Base-by-base conservation (phyloP, 352 stramenopile genomes). In the Globisporangium echinulatum region DNA sequence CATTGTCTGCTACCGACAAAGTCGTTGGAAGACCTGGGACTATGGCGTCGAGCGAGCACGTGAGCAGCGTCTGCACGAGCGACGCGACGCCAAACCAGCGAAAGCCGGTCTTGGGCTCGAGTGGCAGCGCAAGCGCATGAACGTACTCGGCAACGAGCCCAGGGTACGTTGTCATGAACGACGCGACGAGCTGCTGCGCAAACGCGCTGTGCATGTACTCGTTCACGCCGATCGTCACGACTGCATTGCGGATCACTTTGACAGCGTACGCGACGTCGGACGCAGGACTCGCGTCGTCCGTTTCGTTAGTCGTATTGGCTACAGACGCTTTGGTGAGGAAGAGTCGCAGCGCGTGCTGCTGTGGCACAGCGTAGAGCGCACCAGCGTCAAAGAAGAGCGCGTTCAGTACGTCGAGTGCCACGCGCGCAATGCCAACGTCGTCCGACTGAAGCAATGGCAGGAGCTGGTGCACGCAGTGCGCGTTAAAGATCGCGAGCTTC, bases 21-120 rank as follows among this genome's bases (percentile, higher is more conserved):
- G 11, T 13, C 13, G 43, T 55, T 0, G 65, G 63, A 9, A 86
- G 44, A 17, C 75, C 70, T 2, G 33, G 17, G 6, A 61, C n/a
- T n/a, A 70, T 55, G 0, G 70, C 67, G 52, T 82, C 66, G 9
- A 94, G 56, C 3, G 83, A 70, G 19, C 67, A 80, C 2, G 71
- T 69, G 10, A 96, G 64, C 42, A 92, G 52, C 42, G 80, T 84
- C 52, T 92, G 77, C 36, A 94, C 63, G 36, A 94, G 68, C 8
- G 81, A 90, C 0, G 74, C 74, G 5, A 88, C 70, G 19, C 69
- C 82, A 60, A 93, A 96, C 86, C 86, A 96, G 44, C 83, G 79
- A 53, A 77, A 96, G 3, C 71, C 79, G 1, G 74, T 71, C 33
- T 85, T 85, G 1, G 86, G 86, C 56, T 96, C 83, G 13, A 96